These are phyloP conservation scores for Farysia itapuensis DNA, from an alignment of 1,284 basidiomycete genomes.

Conservation along the genomic window DNA sequence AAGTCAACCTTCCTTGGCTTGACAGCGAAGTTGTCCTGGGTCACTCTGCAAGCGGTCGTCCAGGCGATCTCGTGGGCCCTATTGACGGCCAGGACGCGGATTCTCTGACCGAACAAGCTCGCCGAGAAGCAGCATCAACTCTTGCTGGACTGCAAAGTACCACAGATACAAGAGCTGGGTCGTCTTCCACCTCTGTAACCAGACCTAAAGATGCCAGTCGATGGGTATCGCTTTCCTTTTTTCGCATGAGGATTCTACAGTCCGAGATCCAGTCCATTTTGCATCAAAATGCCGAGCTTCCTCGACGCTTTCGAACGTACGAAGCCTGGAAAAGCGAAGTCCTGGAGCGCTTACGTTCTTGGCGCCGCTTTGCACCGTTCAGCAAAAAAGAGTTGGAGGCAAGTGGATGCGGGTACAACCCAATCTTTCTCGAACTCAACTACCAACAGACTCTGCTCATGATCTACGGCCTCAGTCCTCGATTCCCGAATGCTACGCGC, in stretches of 20 bases:
- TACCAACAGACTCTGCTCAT: conserved; percentile 42
- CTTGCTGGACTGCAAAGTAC: conserved; percentile 25
- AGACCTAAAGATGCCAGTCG: conserved; percentile 31
- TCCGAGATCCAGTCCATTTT: conserved; percentile 39
- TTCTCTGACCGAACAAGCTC: conserved; percentile 24
- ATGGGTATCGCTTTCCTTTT: conserved; percentile 37
- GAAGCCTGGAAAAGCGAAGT: conserved; percentile 38
- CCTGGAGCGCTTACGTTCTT: conserved; percentile 24
- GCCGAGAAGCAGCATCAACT: conserved; percentile 31
- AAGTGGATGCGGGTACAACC: conserved; percentile 35
- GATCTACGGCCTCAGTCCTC: conserved; percentile 34
- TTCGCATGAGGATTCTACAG: conserved; percentile 38
- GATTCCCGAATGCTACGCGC: conserved; percentile 28
- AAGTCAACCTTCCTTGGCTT: conserved; percentile 29
- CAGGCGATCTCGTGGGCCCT: conserved; percentile 3
- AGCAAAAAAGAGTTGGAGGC: conserved; percentile 28
- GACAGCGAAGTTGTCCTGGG: conserved; percentile 13
- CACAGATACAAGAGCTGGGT: conserved; percentile 6
- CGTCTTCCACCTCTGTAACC: neutral
- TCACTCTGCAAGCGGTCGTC: neutral
- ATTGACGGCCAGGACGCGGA: conserved; percentile 4
- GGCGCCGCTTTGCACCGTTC: conserved; percentile 34
- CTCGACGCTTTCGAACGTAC: conserved; percentile 28
- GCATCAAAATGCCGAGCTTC: conserved; percentile 35
- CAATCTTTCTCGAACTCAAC: conserved; percentile 44